Percentiles rank a stretch among this genome's conserved stretches.
Evolutionary conservation across 2,329 filamentous ascomycete species (phyloP).

Genomic region (Trichoderma polysporum): DNA sequence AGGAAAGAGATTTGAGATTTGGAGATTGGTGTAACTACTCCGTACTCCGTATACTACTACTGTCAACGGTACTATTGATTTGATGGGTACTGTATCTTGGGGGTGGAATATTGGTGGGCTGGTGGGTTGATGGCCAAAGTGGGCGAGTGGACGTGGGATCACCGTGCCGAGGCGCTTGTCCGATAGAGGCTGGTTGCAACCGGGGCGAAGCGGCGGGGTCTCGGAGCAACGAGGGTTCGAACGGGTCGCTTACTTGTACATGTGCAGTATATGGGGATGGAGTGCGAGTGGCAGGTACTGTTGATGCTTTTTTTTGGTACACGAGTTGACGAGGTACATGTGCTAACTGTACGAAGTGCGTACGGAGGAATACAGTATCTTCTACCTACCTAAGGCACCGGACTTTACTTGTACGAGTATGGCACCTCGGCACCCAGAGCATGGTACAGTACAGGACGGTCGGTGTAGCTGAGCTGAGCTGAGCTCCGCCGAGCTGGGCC

Average conservation of each 20-base stretch:
- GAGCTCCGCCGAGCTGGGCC: neutral
- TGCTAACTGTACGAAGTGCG: too few species aligned
- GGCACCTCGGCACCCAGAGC: too few species aligned
- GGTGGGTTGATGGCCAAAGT: neutral
- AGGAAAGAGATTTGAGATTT: neutral
- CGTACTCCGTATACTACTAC: neutral
- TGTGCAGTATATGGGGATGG: neutral
- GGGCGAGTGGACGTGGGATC: neutral
- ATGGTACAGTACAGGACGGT: too few species aligned
- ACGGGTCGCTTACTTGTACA: neutral
- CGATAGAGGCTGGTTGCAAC: slow-evolving; percentile 16
- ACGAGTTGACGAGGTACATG: neutral
- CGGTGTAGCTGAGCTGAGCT: neutral
- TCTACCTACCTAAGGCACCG: too few species aligned
- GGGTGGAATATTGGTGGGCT: neutral
- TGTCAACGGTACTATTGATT: too few species aligned
- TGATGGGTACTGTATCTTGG: slow-evolving; percentile 2
- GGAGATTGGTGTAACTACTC: slow-evolving; percentile 6
- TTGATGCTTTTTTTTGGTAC: neutral
- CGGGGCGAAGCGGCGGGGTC: neutral
- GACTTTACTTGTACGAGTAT: too few species aligned
- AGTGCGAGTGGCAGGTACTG: neutral
- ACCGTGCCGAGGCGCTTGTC: slow-evolving; percentile 16
- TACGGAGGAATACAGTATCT: too few species aligned
- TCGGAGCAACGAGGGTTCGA: neutral